Evolutionary conservation across 257 asterid genomes (phyloP), one percentile per base, ranked within the genome.

Genomic region (Schizonepeta tenuifolia): DNA sequence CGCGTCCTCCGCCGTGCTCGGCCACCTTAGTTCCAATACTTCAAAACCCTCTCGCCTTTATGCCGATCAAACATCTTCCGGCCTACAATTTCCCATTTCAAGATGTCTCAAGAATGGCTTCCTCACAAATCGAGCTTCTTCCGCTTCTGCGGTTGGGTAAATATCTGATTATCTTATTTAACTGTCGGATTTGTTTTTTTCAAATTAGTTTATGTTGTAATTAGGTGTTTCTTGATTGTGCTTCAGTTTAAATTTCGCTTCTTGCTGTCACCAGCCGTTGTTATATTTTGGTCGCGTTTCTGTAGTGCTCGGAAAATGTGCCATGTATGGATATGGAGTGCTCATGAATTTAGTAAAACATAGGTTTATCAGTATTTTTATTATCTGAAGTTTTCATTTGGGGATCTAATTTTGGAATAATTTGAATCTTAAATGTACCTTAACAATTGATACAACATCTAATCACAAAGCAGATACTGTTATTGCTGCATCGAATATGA

Each of bases 81-180:
- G 43, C 84, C 69, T 53, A 44, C 80, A 55, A 3, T 64, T 73
- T 18, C 75, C 70, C 49, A 36, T 44, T 75, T 76, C 78, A 6
- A 76, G 69, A 50, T 14, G 65, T 49, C 44, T 71, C 24, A 76
- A 56, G 47, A 65, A 76, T 49, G 69, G 73, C 67, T 65, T 79
- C 74, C 73, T 22, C 10, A 43, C 80, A n/a, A 76, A 82, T 73
- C 84, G 71, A 76, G 82, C 90, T 41, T 80, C 84, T 66, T 15
- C 20, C 44, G 70, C 85, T 6, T 46, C 80, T 51, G 58, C 83
- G 5, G 21, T 60, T 50, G 81, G 88, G 96, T 90, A 86, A n/a
- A 12, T 9, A 67, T 33, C 56, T 74, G 4, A 31, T 38, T 10
- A 6, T 18, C 56, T 20, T 67, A 12, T 44, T 44, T 44, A 6